phyloP scores from a whole-genome alignment of 192 early-diverging fungal species.

The Phlyctochytrium planicorne region DNA sequence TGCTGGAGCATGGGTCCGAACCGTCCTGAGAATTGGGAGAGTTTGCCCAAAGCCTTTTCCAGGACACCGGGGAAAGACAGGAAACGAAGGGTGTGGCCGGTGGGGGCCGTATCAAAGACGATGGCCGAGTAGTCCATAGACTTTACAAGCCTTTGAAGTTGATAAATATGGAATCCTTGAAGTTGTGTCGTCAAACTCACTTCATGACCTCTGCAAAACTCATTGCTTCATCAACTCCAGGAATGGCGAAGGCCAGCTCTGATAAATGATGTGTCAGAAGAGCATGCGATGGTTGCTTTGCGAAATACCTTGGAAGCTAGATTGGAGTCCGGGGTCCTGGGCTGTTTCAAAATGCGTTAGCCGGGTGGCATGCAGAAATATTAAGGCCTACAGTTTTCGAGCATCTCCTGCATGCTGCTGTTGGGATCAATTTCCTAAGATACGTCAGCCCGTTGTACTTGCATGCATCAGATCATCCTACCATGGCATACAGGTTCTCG shows the following conservation, averaged over 20 bases:
- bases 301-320: slow-evolving; percentile 6
- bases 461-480: slow-evolving; percentile 26
- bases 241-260: slow-evolving; percentile 98
- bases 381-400: slow-evolving; percentile 59
- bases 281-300: neutral
- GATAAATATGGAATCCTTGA: slow-evolving; percentile 8
- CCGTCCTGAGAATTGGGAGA: slow-evolving; percentile 84
- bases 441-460: slow-evolving; percentile 3
- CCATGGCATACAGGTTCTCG: slow-evolving; percentile 95
- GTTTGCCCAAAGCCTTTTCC: slow-evolving; percentile 97
- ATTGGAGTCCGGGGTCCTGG: slow-evolving; percentile 41
- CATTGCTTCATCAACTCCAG: slow-evolving; percentile 99
- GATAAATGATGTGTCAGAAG: too few species aligned
- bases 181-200: slow-evolving; percentile 52
- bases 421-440: slow-evolving; percentile 97
- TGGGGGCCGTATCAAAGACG: slow-evolving; percentile 99
- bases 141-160: slow-evolving; percentile 76
- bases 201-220: slow-evolving; percentile 99
- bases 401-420: slow-evolving; percentile 97
- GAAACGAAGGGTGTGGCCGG: slow-evolving; percentile 98
- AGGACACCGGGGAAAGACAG: slow-evolving; percentile 95
- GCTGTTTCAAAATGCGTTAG: slow-evolving; percentile 17
- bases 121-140: slow-evolving; percentile 98
- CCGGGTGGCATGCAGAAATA: neutral
- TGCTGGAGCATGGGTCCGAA: slow-evolving; percentile 91